Percentiles rank a stretch among this genome's conserved stretches.
Evolutionary conservation across 169 alveolate species (phyloP).

Genomic region (Pseudocohnilembus persalinus): DNA sequence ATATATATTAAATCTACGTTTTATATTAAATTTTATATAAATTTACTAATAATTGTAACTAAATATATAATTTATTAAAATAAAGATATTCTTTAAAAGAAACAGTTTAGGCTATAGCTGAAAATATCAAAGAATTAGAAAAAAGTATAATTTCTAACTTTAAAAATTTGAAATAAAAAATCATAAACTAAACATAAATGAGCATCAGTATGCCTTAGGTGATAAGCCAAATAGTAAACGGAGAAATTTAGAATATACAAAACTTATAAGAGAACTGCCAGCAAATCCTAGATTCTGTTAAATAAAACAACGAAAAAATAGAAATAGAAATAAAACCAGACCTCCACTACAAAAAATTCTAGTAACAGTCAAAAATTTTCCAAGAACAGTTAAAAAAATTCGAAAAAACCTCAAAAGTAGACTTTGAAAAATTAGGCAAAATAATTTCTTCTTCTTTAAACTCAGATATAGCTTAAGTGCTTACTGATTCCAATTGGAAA

Average conservation of each 20-base stretch:
- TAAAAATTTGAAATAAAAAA: too few relatives aligned
- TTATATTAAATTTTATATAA: too few relatives aligned
- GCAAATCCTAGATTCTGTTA: background rate
- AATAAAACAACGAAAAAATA: too few relatives aligned
- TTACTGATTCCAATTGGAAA: background rate
- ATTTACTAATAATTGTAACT: too few relatives aligned
- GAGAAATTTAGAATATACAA: background rate
- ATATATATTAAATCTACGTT: too few relatives aligned
- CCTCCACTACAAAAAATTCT: too few relatives aligned
- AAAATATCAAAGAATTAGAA: background rate
- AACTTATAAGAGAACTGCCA: background rate
- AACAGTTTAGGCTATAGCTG: background rate
- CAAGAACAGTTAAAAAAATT: background rate
- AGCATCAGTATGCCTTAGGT: background rate
- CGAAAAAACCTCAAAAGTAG: background rate
- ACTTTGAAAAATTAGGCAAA: background rate
- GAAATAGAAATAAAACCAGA: background rate
- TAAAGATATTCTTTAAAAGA: background rate
- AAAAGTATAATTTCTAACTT: background rate
- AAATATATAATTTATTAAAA: too few relatives aligned
- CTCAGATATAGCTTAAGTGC: background rate
- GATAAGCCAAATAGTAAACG: background rate
- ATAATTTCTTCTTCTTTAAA: too few relatives aligned
- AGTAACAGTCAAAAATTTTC: background rate
- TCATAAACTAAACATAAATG: background rate